phyloP scores from a whole-genome alignment of 371 early-diverging fungal species.

The Rhizomucor miehei region DNA sequence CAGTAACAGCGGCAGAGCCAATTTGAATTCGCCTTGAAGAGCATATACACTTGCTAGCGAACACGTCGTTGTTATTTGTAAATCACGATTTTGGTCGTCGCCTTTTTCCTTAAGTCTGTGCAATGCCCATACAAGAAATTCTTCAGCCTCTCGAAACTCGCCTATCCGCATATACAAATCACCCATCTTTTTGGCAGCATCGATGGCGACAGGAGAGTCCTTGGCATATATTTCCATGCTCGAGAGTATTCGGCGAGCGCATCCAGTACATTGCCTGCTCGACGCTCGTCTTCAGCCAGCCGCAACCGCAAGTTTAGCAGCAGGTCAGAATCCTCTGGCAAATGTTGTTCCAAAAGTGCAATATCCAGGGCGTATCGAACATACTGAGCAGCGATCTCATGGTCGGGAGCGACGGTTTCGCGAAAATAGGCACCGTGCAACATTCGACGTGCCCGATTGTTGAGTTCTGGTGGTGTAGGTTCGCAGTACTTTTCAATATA shows the following conservation, averaged over 20 bases:
- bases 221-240: conserved; percentile 22
- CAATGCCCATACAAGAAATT: conserved; percentile 47
- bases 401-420: conserved; percentile 38
- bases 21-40: conserved; percentile 33
- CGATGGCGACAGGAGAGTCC: neutral
- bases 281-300: conserved; percentile 33
- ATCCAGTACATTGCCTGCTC: conserved; percentile 41
- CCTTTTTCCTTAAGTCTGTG: conserved; percentile 13
- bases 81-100: neutral
- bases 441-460: conserved; percentile 39
- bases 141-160: conserved; percentile 50
- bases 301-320: conserved; percentile 35
- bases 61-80: conserved; percentile 26
- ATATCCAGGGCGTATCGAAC: conserved; percentile 36
- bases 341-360: conserved; percentile 34
- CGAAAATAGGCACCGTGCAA: conserved; percentile 51
- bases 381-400: conserved; percentile 38
- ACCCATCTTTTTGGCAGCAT: conserved; percentile 44
- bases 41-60: conserved; percentile 50
- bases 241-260: conserved; percentile 42
- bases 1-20: conserved; percentile 42
- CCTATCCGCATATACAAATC: conserved; percentile 52
- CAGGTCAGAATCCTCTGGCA: conserved; percentile 22
- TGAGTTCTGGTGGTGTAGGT: conserved; percentile 39
- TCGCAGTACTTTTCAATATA: conserved; percentile 46